These are phyloP conservation scores for Trichoderma atroviride DNA, from an alignment of 2,329 filamentous ascomycete genomes.

Conservation along the genomic window DNA sequence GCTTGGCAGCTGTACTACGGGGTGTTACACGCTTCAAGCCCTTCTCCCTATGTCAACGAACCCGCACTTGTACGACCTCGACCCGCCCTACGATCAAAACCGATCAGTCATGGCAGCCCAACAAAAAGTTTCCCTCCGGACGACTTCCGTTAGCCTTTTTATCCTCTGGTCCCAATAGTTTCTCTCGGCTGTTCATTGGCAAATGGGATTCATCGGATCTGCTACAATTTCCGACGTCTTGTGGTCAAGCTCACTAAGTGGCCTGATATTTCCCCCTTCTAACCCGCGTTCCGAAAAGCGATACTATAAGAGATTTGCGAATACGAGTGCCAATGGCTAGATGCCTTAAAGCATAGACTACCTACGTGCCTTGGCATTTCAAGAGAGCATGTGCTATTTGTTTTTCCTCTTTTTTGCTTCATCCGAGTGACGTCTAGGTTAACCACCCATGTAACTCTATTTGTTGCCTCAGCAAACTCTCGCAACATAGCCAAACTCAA, in stretches of 20 bases:
- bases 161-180: background rate
- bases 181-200: background rate
- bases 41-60: background rate
- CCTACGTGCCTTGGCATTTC: no score
- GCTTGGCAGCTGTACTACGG: background rate
- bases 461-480: background rate
- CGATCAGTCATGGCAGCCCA: background rate
- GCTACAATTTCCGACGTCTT: constrained; percentile 3
- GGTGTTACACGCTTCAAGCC: background rate
- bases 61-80: background rate
- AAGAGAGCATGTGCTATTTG: no score
- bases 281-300: background rate
- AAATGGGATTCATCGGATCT: background rate
- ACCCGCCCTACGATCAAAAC: background rate
- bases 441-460: background rate
- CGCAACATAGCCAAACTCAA: background rate
- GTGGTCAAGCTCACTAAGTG: background rate
- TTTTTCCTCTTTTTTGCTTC: background rate
- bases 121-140: background rate
- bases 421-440: background rate
- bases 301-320: background rate
- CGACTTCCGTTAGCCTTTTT: background rate
- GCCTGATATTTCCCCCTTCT: background rate
- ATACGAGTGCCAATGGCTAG: background rate
- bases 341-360: background rate